Percentiles rank a stretch among this genome's conserved stretches.
phyloP scores from a whole-genome alignment of 495 filamentous ascomycete species.

The Symbiotaphrina buchneri region DNA sequence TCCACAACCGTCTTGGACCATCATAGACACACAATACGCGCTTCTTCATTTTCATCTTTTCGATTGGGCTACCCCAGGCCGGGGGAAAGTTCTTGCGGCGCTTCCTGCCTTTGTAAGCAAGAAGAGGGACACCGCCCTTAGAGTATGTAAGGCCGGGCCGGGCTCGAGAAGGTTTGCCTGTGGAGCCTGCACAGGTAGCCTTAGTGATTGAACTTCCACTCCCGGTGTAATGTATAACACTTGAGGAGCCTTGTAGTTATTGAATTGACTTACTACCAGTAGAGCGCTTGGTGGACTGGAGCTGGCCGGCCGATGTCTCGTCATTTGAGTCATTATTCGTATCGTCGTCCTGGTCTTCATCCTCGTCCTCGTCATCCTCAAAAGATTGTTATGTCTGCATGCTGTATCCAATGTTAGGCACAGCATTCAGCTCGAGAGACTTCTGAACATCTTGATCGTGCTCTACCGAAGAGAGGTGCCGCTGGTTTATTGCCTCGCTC shows the following conservation, averaged over 20 bases:
- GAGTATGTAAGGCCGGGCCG: constrained; percentile 21
- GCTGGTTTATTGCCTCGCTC: constrained; percentile 84
- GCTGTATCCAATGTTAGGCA: constrained; percentile 11
- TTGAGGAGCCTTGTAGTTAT: constrained; percentile 33
- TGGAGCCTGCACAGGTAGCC: constrained; percentile 11
- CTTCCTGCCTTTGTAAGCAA: constrained; percentile 48
- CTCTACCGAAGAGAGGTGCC: constrained; percentile 59
- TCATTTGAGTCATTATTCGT: constrained; percentile 33
- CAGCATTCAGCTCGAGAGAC: constrained; percentile 53
- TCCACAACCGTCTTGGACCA: constrained; percentile 68
- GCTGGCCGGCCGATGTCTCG: constrained; percentile 29
- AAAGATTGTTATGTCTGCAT: constrained; percentile 19
- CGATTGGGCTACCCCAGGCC: constrained; percentile 73
- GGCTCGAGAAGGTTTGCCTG: constrained; percentile 15
- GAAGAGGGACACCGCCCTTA: constrained; percentile 32
- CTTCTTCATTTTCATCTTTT: constrained; percentile 95
- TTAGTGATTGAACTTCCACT: constrained; percentile 25
- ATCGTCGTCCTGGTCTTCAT: constrained; percentile 43
- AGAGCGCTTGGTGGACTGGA: too few species aligned
- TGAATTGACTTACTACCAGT: constrained; percentile 22
- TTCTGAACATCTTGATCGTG: constrained; percentile 62
- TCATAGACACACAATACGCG: constrained; percentile 86
- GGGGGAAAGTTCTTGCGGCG: constrained; percentile 81
- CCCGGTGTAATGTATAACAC: constrained; percentile 27
- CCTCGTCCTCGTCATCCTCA: constrained; percentile 28